phyloP scores from a whole-genome alignment of 1,284 basidiomycete genomes.

The Marasmius tenuissimus region DNA sequence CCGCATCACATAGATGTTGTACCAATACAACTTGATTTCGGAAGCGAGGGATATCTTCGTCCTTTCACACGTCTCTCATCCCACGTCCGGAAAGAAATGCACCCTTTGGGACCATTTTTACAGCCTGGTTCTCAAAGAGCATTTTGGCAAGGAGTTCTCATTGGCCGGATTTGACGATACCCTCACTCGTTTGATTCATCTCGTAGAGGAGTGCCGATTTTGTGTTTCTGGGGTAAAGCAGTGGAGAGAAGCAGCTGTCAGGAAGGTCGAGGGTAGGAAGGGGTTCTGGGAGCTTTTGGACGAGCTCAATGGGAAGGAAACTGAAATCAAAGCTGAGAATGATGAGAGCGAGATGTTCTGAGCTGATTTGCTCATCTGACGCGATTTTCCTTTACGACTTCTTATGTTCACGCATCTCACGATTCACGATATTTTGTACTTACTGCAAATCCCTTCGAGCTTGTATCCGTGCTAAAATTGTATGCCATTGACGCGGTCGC shows the following conservation, averaged over 20 bases:
- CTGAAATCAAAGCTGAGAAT: neutral
- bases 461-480: no score
- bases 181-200: neutral
- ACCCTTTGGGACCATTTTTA: neutral
- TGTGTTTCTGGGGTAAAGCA: neutral
- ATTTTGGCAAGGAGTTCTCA: neutral
- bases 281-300: neutral
- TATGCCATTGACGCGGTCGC: no score
- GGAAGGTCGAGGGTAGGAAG: neutral
- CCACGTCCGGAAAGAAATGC: neutral
- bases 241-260: neutral
- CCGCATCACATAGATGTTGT: neutral
- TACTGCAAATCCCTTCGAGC: no score
- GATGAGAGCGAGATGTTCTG: neutral
- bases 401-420: no score
- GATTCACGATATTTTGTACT: no score
- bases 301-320: neutral
- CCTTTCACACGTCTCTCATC: neutral
- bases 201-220: neutral
- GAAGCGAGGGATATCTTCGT: neutral
- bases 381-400: no score
- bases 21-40: neutral
- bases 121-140: neutral
- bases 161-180: neutral
- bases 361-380: neutral